Percentiles rank a stretch among this genome's conserved stretches.
Conservation (phyloP, 2,329 filamentous ascomycete species). For the Xylariaceae sp. region DNA sequence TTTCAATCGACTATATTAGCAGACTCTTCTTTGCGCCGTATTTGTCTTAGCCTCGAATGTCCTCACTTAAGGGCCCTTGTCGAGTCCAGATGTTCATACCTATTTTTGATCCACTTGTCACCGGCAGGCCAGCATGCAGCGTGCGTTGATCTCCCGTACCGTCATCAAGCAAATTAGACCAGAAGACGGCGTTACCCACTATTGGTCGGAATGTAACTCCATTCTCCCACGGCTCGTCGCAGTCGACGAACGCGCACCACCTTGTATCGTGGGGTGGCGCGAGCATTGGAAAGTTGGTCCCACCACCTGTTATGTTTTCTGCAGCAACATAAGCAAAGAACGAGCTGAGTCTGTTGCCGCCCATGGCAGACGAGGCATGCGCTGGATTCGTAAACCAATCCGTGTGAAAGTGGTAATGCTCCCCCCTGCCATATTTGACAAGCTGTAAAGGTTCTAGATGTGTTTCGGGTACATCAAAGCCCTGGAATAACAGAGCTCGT, state of each 20-base stretch:
- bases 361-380: conserved; percentile 46
- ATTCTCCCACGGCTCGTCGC: conserved; percentile 53
- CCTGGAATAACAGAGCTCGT: conserved; percentile 54
- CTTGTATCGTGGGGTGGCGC: conserved; percentile 44
- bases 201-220: conserved; percentile 56
- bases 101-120: conserved; percentile 53
- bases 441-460: conserved; percentile 56
- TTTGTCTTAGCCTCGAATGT: conserved; percentile 40
- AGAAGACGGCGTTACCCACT: conserved; percentile 55
- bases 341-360: conserved; percentile 52
- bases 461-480: conserved; percentile 44
- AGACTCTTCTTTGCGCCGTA: not conserved
- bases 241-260: conserved; percentile 55
- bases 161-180: conserved; percentile 51
- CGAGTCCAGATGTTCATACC: conserved; percentile 61
- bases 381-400: conserved; percentile 55
- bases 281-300: conserved; percentile 56
- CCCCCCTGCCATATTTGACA: conserved; percentile 51
- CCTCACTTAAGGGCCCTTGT: conserved; percentile 46
- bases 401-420: conserved; percentile 56
- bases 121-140: conserved; percentile 54
- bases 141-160: conserved; percentile 50
- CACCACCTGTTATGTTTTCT: conserved; percentile 51
- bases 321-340: conserved; percentile 56
- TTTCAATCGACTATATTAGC: not conserved